A percentile compares a stretch with the other conserved stretches of the same genome.
Conservation (phyloP, 352 stramenopile genomes). For the Elongisporangium undulatum region DNA sequence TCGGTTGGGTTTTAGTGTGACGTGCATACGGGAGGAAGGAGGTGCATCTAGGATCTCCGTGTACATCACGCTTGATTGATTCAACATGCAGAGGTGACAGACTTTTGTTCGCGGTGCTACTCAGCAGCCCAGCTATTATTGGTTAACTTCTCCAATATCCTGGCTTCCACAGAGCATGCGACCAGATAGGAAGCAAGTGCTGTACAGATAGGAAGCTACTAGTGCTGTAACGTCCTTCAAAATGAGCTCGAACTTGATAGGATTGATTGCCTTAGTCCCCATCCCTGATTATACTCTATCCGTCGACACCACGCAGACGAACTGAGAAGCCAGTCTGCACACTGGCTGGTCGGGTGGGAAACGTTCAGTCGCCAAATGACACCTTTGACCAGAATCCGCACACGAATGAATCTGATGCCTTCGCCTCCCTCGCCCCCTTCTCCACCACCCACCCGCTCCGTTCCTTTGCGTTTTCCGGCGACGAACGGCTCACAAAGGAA, state of each 20-base stretch:
- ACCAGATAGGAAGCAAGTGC: too few relatives aligned
- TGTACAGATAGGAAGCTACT: too few relatives aligned
- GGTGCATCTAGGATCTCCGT: background rate
- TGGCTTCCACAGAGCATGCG: background rate
- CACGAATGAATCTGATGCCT: background rate
- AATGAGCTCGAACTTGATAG: background rate
- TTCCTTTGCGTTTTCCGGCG: background rate
- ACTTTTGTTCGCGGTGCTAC: background rate
- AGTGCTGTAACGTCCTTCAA: background rate
- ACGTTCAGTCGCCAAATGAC: background rate
- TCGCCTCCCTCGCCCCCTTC: background rate
- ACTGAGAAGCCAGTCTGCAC: background rate
- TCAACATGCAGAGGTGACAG: background rate
- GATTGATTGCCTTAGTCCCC: background rate
- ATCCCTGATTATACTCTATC: background rate
- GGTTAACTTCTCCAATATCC: background rate
- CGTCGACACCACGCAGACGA: background rate
- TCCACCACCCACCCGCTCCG: background rate
- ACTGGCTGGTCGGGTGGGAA: background rate
- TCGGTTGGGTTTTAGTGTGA: background rate
- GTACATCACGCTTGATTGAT: background rate
- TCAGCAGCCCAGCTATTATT: background rate
- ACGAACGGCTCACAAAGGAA: background rate
- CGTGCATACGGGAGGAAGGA: background rate
- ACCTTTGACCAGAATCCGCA: background rate